Evolutionary conservation across 768 basidiomycete genomes (phyloP).

Genomic region (Pleurotus pulmonarius): DNA sequence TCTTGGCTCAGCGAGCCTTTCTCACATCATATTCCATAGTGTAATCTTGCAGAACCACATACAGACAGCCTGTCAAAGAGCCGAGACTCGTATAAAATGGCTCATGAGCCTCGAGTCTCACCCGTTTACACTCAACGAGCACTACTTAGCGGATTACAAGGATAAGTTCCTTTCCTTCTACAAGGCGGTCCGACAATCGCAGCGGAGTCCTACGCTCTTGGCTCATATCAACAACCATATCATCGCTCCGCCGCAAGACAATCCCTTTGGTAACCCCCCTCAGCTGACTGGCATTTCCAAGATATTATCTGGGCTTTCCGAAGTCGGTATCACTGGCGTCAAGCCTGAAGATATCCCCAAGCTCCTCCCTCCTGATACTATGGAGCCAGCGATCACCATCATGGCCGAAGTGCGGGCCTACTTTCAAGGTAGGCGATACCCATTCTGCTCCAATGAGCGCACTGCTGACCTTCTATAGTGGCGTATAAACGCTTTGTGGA

Average conservation of each 20-base stretch:
- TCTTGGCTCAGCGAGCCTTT: background rate
- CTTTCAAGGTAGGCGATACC: conserved; percentile 54
- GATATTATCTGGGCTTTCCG: conserved; percentile 29
- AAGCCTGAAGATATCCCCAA: conserved; percentile 42
- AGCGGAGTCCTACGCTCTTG: conserved; percentile 21
- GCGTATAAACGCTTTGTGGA: conserved; percentile 60
- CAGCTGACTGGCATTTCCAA: conserved; percentile 23
- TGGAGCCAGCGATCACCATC: conserved; percentile 55
- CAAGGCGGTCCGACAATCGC: conserved; percentile 34
- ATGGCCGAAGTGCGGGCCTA: conserved; percentile 74
- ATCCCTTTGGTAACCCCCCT: background rate
- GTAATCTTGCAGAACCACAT: conserved; percentile 49
- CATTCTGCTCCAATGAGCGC: background rate
- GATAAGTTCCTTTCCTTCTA: conserved; percentile 47
- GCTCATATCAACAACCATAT: conserved; percentile 20
- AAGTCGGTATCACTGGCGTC: conserved; percentile 34
- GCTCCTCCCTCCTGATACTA: conserved; percentile 46
- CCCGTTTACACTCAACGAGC: conserved; percentile 50
- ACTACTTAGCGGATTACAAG: conserved; percentile 44
- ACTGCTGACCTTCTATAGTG: conserved; percentile 30
- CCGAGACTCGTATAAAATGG: conserved; percentile 44
- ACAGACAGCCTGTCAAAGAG: conserved; percentile 32
- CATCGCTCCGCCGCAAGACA: background rate
- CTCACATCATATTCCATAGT: conserved; percentile 23
- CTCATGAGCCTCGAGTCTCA: conserved; percentile 42